Evolutionary conservation across 2,329 filamentous ascomycete genomes (phyloP).

Genomic region (Graphiopsis chlorocephala): DNA sequence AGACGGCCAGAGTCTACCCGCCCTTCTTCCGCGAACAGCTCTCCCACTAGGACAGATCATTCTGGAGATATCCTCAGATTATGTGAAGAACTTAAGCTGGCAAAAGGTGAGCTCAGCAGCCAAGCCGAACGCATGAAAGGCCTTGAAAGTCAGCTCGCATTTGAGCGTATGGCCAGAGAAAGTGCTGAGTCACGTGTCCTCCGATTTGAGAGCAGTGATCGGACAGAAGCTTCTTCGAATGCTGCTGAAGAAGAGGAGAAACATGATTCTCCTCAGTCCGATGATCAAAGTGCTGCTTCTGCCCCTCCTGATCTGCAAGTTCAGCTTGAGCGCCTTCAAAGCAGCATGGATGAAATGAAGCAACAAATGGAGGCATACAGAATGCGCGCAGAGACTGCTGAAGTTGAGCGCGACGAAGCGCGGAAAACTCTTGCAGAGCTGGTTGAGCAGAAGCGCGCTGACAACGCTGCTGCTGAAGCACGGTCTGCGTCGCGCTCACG

Average conservation of each 20-base stretch:
- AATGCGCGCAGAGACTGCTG: conserved; percentile 71
- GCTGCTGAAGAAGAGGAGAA: conserved; percentile 20
- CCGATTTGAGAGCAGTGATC: conserved; percentile 62
- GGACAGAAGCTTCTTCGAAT: conserved; percentile 40
- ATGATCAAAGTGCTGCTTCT: conserved; percentile 27
- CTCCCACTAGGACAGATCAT: conserved; percentile 58
- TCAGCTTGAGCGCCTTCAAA: conserved; percentile 71
- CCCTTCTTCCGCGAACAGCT: conserved; percentile 54
- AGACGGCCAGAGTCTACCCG: conserved; percentile 76
- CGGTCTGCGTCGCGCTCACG: conserved; percentile 17
- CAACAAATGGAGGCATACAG: conserved; percentile 76
- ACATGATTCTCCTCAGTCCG: neutral
- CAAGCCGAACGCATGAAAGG: conserved; percentile 77
- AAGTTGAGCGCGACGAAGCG: conserved; percentile 69
- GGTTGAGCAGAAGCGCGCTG: conserved; percentile 74
- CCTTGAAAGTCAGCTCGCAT: conserved; percentile 72
- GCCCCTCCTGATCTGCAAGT: conserved; percentile 56
- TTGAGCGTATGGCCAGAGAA: conserved; percentile 78
- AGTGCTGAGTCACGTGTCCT: conserved; percentile 79
- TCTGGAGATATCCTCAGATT: conserved; percentile 77
- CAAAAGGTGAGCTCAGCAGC: conserved; percentile 83
- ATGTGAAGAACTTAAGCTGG: conserved; percentile 77
- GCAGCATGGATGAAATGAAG: conserved; percentile 78
- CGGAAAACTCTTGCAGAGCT: conserved; percentile 80
- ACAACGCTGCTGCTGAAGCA: conserved; percentile 55